Conservation (phyloP, 73 alveolate genomes). For the Paramecium bursaria region DNA sequence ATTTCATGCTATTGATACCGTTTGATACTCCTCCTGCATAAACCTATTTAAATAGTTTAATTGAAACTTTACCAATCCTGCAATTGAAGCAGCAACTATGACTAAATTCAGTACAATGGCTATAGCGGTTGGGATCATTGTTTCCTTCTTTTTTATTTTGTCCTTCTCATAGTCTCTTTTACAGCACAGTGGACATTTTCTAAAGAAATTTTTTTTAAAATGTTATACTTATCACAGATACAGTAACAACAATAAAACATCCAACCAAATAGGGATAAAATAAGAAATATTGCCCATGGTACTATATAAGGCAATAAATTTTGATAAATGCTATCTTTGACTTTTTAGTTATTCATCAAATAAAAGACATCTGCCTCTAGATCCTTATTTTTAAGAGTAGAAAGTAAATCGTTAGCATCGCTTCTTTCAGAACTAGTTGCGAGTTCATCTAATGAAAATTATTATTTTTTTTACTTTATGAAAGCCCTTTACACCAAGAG, state of each 20-base stretch:
- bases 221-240: slow-evolving; percentile 61
- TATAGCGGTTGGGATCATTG: neutral
- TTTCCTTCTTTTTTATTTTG: slow-evolving; percentile 1
- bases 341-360: neutral
- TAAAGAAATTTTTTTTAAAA: neutral
- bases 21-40: slow-evolving; percentile 36
- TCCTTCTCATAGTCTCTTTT: slow-evolving; percentile 14
- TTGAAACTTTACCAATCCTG: slow-evolving; percentile 33
- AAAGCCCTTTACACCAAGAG: too few species aligned
- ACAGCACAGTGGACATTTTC: slow-evolving; percentile 62
- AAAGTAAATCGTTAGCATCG: too few species aligned
- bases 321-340: neutral
- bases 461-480: too few species aligned
- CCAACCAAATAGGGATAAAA: slow-evolving; percentile 35
- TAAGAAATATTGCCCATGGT: slow-evolving; percentile 48
- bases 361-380: neutral
- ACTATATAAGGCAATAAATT: slow-evolving; percentile 36
- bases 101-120: slow-evolving; percentile 12
- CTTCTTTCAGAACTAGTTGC: too few species aligned
- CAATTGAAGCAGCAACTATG: slow-evolving; percentile 16
- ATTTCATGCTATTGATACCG: slow-evolving; percentile 17
- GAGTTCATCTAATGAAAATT: too few species aligned
- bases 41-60: too few species aligned
- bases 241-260: slow-evolving; percentile 58
- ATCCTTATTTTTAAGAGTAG: too few species aligned